phyloP scores from a whole-genome alignment of 371 early-diverging fungal genomes.

The Spiromyces aspiralis region DNA sequence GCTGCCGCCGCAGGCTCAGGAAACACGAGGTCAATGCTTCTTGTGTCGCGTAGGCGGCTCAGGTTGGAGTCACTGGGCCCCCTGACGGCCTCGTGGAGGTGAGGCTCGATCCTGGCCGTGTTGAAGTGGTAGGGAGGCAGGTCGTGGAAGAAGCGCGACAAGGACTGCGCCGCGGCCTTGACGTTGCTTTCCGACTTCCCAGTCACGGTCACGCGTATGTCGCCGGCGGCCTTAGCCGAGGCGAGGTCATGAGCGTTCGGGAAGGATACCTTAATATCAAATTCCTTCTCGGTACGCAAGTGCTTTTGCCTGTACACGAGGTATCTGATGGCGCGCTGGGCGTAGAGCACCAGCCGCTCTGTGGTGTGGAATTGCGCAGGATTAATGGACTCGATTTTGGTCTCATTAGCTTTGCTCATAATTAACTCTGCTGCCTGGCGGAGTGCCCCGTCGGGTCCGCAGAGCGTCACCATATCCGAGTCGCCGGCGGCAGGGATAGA shows the following conservation, averaged over 20 bases:
- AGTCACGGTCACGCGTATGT: conserved; percentile 36
- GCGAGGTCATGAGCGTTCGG: conserved; percentile 18
- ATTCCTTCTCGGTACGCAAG: conserved; percentile 44
- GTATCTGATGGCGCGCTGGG: conserved; percentile 41
- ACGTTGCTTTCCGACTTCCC: conserved; percentile 38
- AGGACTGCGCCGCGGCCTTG: conserved; percentile 35
- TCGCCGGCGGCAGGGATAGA: conserved; percentile 53
- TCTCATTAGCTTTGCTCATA: conserved; percentile 58
- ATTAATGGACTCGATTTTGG: conserved; percentile 25
- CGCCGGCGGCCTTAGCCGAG: conserved; percentile 5
- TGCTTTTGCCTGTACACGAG: conserved; percentile 36
- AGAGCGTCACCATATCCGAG: conserved; percentile 57
- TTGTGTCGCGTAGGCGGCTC: conserved; percentile 41
- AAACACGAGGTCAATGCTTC: conserved; percentile 52
- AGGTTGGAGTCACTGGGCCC: conserved; percentile 67
- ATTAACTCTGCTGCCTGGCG: conserved; percentile 50
- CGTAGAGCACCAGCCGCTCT: conserved; percentile 34
- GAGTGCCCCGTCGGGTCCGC: conserved; percentile 56
- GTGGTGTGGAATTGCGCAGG: conserved; percentile 30
- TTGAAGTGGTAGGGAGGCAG: conserved; percentile 43
- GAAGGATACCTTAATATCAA: conserved; percentile 38
- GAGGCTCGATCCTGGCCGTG: conserved; percentile 55
- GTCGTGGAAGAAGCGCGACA: conserved; percentile 24
- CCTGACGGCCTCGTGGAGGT: conserved; percentile 58
- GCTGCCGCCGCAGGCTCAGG: conserved; percentile 46